A percentile compares a stretch with the other conserved stretches of the same genome.
Evolutionary conservation across 2,329 filamentous ascomycete species (phyloP).

Genomic region (Fusarium clavum): DNA sequence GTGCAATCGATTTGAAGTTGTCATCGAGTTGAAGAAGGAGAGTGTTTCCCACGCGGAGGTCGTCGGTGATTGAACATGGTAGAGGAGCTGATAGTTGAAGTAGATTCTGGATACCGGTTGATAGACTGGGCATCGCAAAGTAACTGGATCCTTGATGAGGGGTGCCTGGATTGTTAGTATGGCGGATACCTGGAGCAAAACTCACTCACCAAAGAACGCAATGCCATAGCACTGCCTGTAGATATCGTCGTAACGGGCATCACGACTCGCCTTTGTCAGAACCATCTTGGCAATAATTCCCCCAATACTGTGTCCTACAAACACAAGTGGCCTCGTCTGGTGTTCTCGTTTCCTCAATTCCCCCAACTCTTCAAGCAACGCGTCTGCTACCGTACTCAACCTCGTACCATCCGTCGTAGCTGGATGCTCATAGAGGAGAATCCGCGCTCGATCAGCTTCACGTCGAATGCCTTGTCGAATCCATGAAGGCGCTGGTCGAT

Average conservation of each 20-base stretch:
- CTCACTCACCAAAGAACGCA: slow-evolving; percentile 66
- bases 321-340: slow-evolving; percentile 64
- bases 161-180: slow-evolving; percentile 56
- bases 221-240: slow-evolving; percentile 69
- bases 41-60: slow-evolving; percentile 63
- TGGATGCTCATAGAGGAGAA: slow-evolving; percentile 65
- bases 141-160: slow-evolving; percentile 74
- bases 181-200: accelerated
- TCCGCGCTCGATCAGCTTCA: slow-evolving; percentile 60
- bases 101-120: slow-evolving; percentile 63
- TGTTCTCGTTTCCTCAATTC: slow-evolving; percentile 51
- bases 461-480: slow-evolving; percentile 64
- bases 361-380: slow-evolving; percentile 59
- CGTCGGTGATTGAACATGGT: slow-evolving; percentile 61
- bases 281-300: slow-evolving; percentile 70
- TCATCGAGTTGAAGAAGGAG: slow-evolving; percentile 63
- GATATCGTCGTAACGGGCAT: slow-evolving; percentile 56
- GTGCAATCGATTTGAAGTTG: slow-evolving; percentile 66
- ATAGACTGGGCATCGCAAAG: slow-evolving; percentile 68
- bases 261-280: slow-evolving; percentile 60
- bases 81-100: slow-evolving; percentile 64
- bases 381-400: slow-evolving; percentile 59
- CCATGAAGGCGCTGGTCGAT: slow-evolving; percentile 58
- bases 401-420: slow-evolving; percentile 54
- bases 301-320: slow-evolving; percentile 71